These are phyloP conservation scores for Sanghuangporus weigelae DNA, from an alignment of 1,284 basidiomycete genomes.

Conservation along the genomic window DNA sequence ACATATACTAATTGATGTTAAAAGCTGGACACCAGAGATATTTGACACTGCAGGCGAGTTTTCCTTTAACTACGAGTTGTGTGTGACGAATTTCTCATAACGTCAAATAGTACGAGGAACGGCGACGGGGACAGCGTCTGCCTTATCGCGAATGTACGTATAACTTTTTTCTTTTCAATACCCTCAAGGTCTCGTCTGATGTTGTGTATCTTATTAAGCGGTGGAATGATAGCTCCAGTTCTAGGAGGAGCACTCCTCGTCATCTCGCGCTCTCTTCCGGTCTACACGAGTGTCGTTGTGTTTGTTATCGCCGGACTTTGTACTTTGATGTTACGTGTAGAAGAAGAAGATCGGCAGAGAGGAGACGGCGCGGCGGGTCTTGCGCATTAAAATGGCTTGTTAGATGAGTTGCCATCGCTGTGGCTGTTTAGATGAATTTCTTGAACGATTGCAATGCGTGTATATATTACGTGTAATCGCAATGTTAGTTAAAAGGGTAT, in stretches of 20 bases:
- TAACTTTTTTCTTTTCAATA: slow-evolving; percentile 10
- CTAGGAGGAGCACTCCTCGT: slow-evolving; percentile 77
- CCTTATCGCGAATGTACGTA: slow-evolving; percentile 78
- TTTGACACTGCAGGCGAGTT: slow-evolving; percentile 70
- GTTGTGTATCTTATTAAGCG: slow-evolving; percentile 41
- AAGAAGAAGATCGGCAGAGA: slow-evolving; percentile 17
- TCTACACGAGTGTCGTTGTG: slow-evolving; percentile 70
- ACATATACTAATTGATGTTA: slow-evolving; percentile 3
- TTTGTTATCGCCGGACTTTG: slow-evolving; percentile 67
- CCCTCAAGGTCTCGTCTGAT: slow-evolving; percentile 6
- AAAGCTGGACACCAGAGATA: slow-evolving; percentile 85
- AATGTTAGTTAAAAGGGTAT: no score
- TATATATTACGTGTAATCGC: not conserved
- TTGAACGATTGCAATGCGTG: not conserved
- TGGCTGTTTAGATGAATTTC: not conserved
- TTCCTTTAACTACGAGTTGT: not conserved
- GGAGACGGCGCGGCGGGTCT: not conserved
- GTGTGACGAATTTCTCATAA: not conserved
- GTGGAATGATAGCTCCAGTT: slow-evolving; percentile 88
- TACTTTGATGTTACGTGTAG: slow-evolving; percentile 52
- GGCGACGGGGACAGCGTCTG: slow-evolving; percentile 87
- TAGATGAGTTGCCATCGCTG: not conserved
- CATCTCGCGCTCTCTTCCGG: slow-evolving; percentile 69
- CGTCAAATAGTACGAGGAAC: slow-evolving; percentile 68
- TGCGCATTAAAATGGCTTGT: not conserved